Evolutionary conservation across 2,329 filamentous ascomycete genomes (phyloP), one percentile per base, ranked within the genome.

Genomic region (Aspergillus arachidicola): DNA sequence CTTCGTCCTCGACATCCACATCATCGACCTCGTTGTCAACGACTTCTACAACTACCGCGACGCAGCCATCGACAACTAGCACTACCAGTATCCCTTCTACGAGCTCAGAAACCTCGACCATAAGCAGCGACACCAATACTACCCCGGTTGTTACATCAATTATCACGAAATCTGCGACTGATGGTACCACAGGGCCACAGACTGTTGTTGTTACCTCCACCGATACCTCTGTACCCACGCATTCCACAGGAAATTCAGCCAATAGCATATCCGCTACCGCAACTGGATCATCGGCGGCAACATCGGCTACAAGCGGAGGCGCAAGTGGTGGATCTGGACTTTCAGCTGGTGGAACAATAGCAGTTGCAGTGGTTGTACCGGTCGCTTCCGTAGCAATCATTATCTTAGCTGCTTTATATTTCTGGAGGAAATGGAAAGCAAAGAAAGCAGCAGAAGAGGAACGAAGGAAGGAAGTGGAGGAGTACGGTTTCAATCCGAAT

Each of bases 401-500:
- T 26, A 88, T 94, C 2, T 78, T 94, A 10, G 87, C 87, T 3
- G 91, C 89, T 7, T 83, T 97, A 32, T 93, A 91, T 77, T 87
- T 94, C 73, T 99, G 93, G 93, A 89, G 92, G 75, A 93, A 89
- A 81, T 90, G 93, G 66, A 96, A 96, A 81, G 89, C 91, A 72
- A 88, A 89, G 67, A 95, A 93, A 82, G 87, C 88, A 66, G 91
- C 90, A 16, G 93, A 95, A 74, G 95, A 97, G 75, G 88, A 94
- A 72, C 88, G 95, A 57, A 88, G 94, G 67, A 97, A 97, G 81
- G 95, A 99, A 79, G 93, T 97, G 12, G 94, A 98, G 77, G 95
- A 98, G 75, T 98, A 98, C 76, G 90, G 91, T 36, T 98, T 94
- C 83, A 98, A 98, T 77, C 95, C 95, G n/a, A 98, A 98, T 79